Conservation (phyloP, 2,329 filamentous ascomycete species). For the Nectriaceae sp. region DNA sequence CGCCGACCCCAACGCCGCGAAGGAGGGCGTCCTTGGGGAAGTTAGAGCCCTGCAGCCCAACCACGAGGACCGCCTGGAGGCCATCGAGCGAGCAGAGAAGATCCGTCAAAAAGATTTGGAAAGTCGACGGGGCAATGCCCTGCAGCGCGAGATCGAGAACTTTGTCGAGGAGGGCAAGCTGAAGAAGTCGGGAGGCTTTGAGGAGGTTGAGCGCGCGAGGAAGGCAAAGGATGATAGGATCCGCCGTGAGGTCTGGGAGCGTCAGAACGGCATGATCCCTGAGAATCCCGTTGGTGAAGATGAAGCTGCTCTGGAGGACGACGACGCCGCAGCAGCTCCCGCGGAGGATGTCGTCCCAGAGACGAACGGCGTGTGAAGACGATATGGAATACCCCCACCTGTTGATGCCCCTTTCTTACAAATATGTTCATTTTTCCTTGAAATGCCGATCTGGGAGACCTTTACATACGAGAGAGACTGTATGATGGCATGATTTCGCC, state of each 20-base stretch:
- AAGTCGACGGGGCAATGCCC: slow-evolving; percentile 69
- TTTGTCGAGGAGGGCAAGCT: slow-evolving; percentile 91
- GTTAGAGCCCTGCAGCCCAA: slow-evolving; percentile 93
- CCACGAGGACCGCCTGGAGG: slow-evolving; percentile 88
- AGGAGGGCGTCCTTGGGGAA: slow-evolving; percentile 89
- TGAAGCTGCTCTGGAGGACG: slow-evolving; percentile 16
- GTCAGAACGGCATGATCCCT: slow-evolving; percentile 58
- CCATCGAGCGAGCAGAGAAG: slow-evolving; percentile 96
- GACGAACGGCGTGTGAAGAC: slow-evolving; percentile 17
- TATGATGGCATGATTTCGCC: slow-evolving; percentile 9
- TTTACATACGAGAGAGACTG: background rate
- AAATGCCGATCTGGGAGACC: background rate
- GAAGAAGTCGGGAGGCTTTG: slow-evolving; percentile 94
- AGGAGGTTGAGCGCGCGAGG: slow-evolving; percentile 86
- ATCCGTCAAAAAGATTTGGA: slow-evolving; percentile 86
- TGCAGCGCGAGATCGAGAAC: slow-evolving; percentile 79
- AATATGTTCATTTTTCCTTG: background rate
- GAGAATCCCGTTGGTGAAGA: slow-evolving; percentile 46
- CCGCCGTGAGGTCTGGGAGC: slow-evolving; percentile 75
- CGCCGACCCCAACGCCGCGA: slow-evolving; percentile 75
- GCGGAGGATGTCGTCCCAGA: background rate
- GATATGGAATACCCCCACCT: background rate
- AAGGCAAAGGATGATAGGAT: slow-evolving; percentile 86
- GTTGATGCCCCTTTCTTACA: too few relatives aligned
- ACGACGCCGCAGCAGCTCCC: slow-evolving; percentile 15